Conservation (phyloP, 225 moss, liverwort and hornwort species). For the Bryum argenteum region DNA sequence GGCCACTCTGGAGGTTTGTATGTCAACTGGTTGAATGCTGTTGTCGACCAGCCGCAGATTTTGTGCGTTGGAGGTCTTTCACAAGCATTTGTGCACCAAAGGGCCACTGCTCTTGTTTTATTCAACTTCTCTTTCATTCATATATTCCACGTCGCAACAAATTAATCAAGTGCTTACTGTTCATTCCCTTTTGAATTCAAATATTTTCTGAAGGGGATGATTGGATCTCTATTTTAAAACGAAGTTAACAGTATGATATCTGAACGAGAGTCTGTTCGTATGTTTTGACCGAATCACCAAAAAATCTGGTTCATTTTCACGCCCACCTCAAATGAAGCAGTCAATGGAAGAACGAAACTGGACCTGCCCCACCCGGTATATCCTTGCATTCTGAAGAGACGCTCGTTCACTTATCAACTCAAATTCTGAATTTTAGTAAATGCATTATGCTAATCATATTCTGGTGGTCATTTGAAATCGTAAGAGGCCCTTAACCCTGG, state of each 20-base stretch:
- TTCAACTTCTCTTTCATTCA: neutral
- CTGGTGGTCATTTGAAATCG: neutral
- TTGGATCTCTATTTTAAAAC: too few species aligned
- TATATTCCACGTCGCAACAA: neutral
- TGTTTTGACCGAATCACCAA: neutral
- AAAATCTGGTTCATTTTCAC: neutral
- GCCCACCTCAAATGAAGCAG: conserved; percentile 1
- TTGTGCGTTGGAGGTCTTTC: neutral
- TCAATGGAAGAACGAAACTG: neutral
- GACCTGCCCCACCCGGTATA: neutral
- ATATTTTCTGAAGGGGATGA: neutral
- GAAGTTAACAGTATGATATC: too few species aligned
- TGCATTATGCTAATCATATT: conserved; percentile 11
- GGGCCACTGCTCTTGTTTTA: neutral
- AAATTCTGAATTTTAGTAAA: neutral
- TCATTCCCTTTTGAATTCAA: too few species aligned
- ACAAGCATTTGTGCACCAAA: neutral
- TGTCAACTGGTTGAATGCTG: too few species aligned
- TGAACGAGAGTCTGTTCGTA: too few species aligned
- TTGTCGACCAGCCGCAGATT: conserved; percentile 16
- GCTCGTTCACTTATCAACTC: neutral
- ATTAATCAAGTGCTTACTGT: neutral
- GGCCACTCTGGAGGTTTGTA: neutral
- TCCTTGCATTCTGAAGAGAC: conserved; percentile 4
- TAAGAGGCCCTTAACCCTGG: neutral